Conservation (phyloP, 371 early-diverging fungal genomes). For the Fennellomyces sp. region DNA sequence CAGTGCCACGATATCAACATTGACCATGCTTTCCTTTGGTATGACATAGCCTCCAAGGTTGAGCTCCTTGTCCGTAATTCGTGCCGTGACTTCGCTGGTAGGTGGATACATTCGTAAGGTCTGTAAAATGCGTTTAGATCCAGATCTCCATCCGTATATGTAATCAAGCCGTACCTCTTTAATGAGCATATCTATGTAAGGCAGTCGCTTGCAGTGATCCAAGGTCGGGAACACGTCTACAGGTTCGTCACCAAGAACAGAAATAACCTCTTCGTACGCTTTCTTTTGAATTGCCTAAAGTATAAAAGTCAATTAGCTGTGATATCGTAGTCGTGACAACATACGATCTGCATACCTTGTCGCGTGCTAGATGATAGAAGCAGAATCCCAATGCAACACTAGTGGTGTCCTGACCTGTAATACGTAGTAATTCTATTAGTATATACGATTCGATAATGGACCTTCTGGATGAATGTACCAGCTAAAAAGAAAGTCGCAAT, state of each 20-base stretch:
- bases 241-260: slow-evolving; percentile 22
- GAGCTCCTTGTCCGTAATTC: slow-evolving; percentile 9
- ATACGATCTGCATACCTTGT: slow-evolving; percentile 9
- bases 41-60: slow-evolving; percentile 13
- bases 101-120: slow-evolving; percentile 22
- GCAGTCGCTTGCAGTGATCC: slow-evolving; percentile 16
- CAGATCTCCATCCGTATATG: slow-evolving; percentile 2
- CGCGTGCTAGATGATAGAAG: slow-evolving; percentile 15
- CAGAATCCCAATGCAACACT: slow-evolving; percentile 15
- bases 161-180: slow-evolving; percentile 17
- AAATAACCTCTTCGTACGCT: slow-evolving; percentile 15
- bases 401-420: slow-evolving; percentile 28
- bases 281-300: slow-evolving; percentile 14
- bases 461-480: too few species aligned
- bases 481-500: slow-evolving; percentile 27
- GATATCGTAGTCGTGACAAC: background rate
- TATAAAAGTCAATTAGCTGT: background rate
- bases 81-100: slow-evolving; percentile 9
- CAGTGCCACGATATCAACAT: slow-evolving; percentile 16
- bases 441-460: too few species aligned
- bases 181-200: slow-evolving; percentile 23
- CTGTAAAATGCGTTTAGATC: slow-evolving; percentile 28
- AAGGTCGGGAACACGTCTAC: slow-evolving; percentile 24
- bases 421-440: too few species aligned
- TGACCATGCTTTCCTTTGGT: slow-evolving; percentile 19